phyloP scores from a whole-genome alignment of 352 stramenopile species.

The Globisporangium cederbergense region DNA sequence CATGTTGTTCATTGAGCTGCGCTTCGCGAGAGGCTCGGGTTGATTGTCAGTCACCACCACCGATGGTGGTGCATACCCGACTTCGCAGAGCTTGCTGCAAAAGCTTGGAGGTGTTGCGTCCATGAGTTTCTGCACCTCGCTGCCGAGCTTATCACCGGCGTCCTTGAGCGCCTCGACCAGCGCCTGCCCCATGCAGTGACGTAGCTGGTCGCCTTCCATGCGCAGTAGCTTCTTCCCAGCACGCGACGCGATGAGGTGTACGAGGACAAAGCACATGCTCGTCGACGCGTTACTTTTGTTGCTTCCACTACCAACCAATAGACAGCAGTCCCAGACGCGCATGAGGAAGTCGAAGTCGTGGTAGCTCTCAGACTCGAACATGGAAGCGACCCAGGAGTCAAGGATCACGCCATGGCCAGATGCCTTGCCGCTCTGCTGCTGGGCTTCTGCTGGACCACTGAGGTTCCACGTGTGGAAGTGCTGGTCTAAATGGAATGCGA shows the following conservation, averaged over 20 bases:
- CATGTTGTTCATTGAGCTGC: slow-evolving; percentile 19
- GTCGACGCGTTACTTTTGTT: slow-evolving; percentile 18
- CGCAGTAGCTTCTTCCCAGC: slow-evolving; percentile 62
- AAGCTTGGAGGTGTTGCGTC: slow-evolving; percentile 63
- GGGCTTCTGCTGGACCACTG: background rate
- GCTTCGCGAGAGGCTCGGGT: slow-evolving; percentile 3
- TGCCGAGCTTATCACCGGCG: slow-evolving; percentile 30
- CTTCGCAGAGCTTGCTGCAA: slow-evolving; percentile 46
- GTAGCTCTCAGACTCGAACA: slow-evolving; percentile 61
- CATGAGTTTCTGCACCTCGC: slow-evolving; percentile 47
- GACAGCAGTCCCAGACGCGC: slow-evolving; percentile 69
- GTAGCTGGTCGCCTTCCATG: slow-evolving; percentile 71
- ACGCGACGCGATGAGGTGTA: slow-evolving; percentile 30
- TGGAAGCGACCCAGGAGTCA: slow-evolving; percentile 69
- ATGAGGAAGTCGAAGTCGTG: slow-evolving; percentile 52
- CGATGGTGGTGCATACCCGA: slow-evolving; percentile 19
- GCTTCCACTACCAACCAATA: slow-evolving; percentile 31
- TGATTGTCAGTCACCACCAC: background rate
- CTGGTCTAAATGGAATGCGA: slow-evolving; percentile 76
- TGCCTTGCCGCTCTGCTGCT: slow-evolving; percentile 17
- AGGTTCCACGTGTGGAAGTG: slow-evolving; percentile 69
- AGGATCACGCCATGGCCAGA: slow-evolving; percentile 30
- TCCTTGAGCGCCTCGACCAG: slow-evolving; percentile 47
- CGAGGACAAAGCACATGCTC: slow-evolving; percentile 51
- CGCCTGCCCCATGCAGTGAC: slow-evolving; percentile 61